Base-by-base conservation (phyloP, 1,284 basidiomycete genomes). In the Athelia sp. region DNA sequence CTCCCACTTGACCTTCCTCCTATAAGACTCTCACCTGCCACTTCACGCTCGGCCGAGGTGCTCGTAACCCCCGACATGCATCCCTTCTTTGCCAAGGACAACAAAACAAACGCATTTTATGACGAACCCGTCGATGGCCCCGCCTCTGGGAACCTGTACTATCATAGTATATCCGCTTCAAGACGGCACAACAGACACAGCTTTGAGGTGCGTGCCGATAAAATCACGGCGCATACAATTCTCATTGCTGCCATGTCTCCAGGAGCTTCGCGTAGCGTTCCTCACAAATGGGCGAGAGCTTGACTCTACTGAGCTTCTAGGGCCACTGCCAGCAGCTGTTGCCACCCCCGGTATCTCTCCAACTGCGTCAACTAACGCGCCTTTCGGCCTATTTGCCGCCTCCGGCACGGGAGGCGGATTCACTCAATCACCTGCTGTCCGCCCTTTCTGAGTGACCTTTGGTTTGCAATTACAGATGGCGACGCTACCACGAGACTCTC, bases 221-320 rank as follows among this genome's bases (percentile, higher is more conserved):
- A n/a, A n/a, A n/a, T n/a, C n/a, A n/a, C n/a, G n/a, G n/a, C n/a
- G n/a, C n/a, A n/a, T n/a, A n/a, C n/a, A n/a, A n/a, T n/a, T n/a
- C n/a, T n/a, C n/a, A n/a, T n/a, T n/a, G n/a, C n/a, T 46, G 21
- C 21, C n/a, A n/a, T 17, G 18, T 2, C 45, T 32, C 21, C 45
- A 65, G 63, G 63, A 65, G 58, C 64, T 69, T 46, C 64, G 66
- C 53, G 50, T 69, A 53, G 65, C 67, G 1, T 53, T 47, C 36
- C 51, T 51, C 34, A 29, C 53, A 44, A 56, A 60, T 17, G 54
- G 60, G 0, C 66, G 65, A 47, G 63, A 66, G 42, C 51, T 68
- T 24, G 54, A 60, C 21, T 67, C 63, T 18, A 55, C 61, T 1
- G 66, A 68, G 48, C 64, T 68, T 9, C 32, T 19, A n/a, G n/a